phyloP scores from a whole-genome alignment of 2,329 filamentous ascomycete genomes.

The Cordyceps pruinosa region DNA sequence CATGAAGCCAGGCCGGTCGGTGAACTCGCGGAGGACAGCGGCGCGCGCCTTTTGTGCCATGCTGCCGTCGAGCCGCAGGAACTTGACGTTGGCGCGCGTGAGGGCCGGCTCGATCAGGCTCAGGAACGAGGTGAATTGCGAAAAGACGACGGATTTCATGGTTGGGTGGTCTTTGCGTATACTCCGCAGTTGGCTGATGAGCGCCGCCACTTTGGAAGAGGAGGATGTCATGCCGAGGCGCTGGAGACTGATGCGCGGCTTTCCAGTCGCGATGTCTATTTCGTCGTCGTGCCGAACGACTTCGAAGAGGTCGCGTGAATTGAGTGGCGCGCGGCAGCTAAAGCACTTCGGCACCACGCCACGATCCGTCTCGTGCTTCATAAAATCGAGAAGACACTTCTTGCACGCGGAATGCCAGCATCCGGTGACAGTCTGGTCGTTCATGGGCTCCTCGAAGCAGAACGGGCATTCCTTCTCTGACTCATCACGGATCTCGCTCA shows the following conservation, averaged over 20 bases:
- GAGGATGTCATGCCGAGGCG: slow-evolving; percentile 58
- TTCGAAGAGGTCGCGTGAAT: slow-evolving; percentile 80
- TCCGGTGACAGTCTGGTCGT: slow-evolving; percentile 85
- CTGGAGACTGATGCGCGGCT: slow-evolving; percentile 52
- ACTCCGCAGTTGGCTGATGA: slow-evolving; percentile 67
- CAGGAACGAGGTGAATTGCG: slow-evolving; percentile 94
- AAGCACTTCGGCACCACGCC: slow-evolving; percentile 76
- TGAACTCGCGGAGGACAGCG: slow-evolving; percentile 69
- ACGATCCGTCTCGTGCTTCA: slow-evolving; percentile 76
- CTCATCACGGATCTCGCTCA: slow-evolving; percentile 87
- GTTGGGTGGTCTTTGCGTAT: slow-evolving; percentile 58
- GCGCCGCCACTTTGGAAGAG: slow-evolving; percentile 79
- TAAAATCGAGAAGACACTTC: slow-evolving; percentile 82
- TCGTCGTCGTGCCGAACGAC: slow-evolving; percentile 73
- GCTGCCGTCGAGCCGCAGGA: slow-evolving; percentile 83
- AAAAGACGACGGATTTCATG: slow-evolving; percentile 89
- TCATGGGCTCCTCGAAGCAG: slow-evolving; percentile 92
- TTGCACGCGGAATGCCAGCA: slow-evolving; percentile 99
- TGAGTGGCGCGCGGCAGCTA: slow-evolving; percentile 80
- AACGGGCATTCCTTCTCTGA: slow-evolving; percentile 86
- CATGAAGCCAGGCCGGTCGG: slow-evolving; percentile 50
- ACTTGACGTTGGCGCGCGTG: slow-evolving; percentile 61
- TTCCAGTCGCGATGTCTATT: slow-evolving; percentile 35
- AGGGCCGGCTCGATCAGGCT: slow-evolving; percentile 83
- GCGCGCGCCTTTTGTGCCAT: slow-evolving; percentile 83